Percentiles rank a stretch among this genome's conserved stretches.
Evolutionary conservation across 108 stramenopile species (phyloP).

Genomic region (Pseudonitzschia pungens): DNA sequence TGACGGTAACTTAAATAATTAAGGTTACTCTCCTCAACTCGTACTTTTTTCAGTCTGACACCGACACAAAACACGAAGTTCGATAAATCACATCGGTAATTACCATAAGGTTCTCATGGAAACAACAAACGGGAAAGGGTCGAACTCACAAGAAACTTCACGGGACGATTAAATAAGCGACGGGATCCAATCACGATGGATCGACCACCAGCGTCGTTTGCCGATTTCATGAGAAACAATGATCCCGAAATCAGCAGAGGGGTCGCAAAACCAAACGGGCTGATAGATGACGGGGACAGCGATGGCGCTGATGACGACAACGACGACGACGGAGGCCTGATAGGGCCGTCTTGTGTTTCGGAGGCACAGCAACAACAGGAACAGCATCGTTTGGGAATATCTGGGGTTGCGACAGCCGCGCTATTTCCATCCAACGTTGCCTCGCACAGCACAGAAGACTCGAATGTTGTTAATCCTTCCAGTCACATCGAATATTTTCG

Average conservation of each 20-base stretch:
- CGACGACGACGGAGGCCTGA: constrained; percentile 1
- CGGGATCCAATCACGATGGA: not conserved
- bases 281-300: not conserved
- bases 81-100: too few species aligned
- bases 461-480: not conserved
- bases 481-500: not conserved
- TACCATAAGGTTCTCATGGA: too few species aligned
- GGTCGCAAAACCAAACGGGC: not conserved
- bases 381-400: not conserved
- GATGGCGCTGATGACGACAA: not conserved
- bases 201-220: not conserved
- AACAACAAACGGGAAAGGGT: too few species aligned
- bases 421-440: not conserved
- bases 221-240: not conserved
- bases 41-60: too few species aligned
- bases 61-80: too few species aligned
- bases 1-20: too few species aligned
- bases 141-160: too few species aligned
- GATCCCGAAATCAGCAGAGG: not conserved
- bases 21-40: too few species aligned
- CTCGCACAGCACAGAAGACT: not conserved
- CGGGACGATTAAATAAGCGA: too few species aligned
- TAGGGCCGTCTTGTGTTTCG: not conserved
- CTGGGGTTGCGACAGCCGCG: not conserved
- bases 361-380: not conserved